Conservation (phyloP, 345 rosid genomes). For the Heritiera fomes region DNA sequence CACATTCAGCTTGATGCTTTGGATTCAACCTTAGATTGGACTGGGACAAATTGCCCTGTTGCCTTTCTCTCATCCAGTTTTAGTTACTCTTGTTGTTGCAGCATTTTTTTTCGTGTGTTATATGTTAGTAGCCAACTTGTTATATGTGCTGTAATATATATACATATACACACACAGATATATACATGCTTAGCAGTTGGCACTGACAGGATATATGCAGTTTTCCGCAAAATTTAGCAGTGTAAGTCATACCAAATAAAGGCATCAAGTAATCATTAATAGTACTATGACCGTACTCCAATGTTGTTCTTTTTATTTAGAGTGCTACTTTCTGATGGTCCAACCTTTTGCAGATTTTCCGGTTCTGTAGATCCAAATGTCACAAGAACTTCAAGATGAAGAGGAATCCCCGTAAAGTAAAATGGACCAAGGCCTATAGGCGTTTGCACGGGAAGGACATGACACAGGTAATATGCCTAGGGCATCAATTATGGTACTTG, state of each 20-base stretch:
- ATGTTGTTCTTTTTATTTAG: background rate
- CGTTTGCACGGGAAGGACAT: conserved; percentile 84
- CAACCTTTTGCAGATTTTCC: conserved; percentile 58
- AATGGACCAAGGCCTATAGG: conserved; percentile 96
- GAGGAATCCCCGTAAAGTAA: conserved; percentile 95
- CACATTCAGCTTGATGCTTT: background rate
- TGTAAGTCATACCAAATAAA: background rate
- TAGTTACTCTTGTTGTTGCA: background rate
- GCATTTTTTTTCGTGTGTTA: background rate
- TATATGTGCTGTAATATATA: background rate
- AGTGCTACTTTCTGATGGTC: background rate
- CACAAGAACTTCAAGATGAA: conserved; percentile 98
- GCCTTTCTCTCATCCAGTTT: background rate
- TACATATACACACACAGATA: no score
- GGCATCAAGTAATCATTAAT: background rate
- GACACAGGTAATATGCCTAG: conserved; percentile 63
- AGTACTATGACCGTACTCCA: background rate
- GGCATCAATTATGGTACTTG: background rate
- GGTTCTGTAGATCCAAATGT: conserved; percentile 88
- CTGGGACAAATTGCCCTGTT: background rate
- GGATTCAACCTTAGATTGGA: background rate
- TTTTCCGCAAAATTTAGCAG: background rate
- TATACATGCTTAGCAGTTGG: background rate
- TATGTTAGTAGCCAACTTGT: background rate
- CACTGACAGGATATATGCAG: background rate